Conservation (phyloP, 345 rosid genomes). For the Salix purpurea region DNA sequence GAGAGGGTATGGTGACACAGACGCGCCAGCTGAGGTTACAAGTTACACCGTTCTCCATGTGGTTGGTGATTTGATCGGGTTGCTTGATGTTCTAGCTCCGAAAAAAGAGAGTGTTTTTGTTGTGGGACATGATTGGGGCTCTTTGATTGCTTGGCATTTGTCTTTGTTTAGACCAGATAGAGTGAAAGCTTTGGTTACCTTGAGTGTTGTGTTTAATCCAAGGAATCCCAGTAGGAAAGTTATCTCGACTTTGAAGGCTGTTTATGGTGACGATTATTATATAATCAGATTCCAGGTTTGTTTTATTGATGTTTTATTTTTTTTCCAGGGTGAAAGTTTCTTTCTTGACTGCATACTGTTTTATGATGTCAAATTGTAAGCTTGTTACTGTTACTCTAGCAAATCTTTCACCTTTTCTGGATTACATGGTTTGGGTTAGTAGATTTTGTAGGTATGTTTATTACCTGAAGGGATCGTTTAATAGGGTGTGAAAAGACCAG, state of each 20-base stretch:
- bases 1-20: constrained; percentile 12
- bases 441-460: too few species aligned
- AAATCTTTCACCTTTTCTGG: too few species aligned
- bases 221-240: neutral
- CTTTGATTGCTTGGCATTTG: constrained; percentile 50
- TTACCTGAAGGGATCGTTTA: too few species aligned
- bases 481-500: too few species aligned
- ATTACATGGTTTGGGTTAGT: too few species aligned
- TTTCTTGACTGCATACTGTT: neutral
- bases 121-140: constrained; percentile 70
- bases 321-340: neutral
- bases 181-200: constrained; percentile 51
- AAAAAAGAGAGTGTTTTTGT: constrained; percentile 42
- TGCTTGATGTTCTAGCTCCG: constrained; percentile 40
- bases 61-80: constrained; percentile 29
- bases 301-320: neutral
- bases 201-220: constrained; percentile 41
- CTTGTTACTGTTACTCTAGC: neutral
- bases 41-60: neutral
- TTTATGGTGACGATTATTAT: neutral
- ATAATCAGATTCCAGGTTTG: neutral
- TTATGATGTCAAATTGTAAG: neutral
- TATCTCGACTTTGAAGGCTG: neutral
- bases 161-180: constrained; percentile 50
- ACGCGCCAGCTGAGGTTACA: neutral